Evolutionary conservation across 176 grass and related monocot genomes (phyloP), one percentile per base, ranked within the genome.

Genomic region (Miscanthus lutarioriparius): DNA sequence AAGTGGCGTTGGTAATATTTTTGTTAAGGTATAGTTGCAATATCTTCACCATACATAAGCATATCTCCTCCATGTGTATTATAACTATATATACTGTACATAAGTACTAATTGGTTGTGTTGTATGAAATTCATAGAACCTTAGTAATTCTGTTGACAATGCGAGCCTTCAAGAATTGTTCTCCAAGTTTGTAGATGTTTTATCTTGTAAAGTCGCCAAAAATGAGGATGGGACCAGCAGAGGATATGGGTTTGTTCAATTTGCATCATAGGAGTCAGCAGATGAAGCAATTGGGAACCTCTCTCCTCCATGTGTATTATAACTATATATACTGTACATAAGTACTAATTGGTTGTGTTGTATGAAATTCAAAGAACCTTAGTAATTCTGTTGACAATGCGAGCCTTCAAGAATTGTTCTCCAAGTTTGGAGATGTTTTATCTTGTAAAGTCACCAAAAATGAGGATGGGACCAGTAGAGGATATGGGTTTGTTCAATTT

Each of bases 401-500:
- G 10, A 82, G 68, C 62, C 88, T 98, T 56, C 87, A 95, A 77
- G 86, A 91, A 15, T 76, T 98, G 30, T 98, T 98, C 68, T 76
- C 64, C 7, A 76, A 93, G 12, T 98, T 80, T 83, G 93, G 96
- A 63, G 86, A 86, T 17, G 89, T 98, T 68, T 77, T 92, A 75
- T 98, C 91, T 16, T 98, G 89, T 82, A 95, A 98, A 80, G 93
- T 98, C 17, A 83, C 65, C 5, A 87, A 74, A 75, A 94, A 95
- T 82, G 86, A 90, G 36, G 70, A 63, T 64, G 93, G 93, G 33
- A 91, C 72, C 30, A 95, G 85, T 26, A 88, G 75, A 76, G 89
- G 89, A 1, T 95, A 93, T 25, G 93, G 93, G 0, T 98, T 98
- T 49, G 91, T 98, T 67, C 93, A 98, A 80, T 95, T 93, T 88